Evolutionary conservation across 106 monocot genomes (phyloP).

Genomic region (Narthecium ossifragum): DNA sequence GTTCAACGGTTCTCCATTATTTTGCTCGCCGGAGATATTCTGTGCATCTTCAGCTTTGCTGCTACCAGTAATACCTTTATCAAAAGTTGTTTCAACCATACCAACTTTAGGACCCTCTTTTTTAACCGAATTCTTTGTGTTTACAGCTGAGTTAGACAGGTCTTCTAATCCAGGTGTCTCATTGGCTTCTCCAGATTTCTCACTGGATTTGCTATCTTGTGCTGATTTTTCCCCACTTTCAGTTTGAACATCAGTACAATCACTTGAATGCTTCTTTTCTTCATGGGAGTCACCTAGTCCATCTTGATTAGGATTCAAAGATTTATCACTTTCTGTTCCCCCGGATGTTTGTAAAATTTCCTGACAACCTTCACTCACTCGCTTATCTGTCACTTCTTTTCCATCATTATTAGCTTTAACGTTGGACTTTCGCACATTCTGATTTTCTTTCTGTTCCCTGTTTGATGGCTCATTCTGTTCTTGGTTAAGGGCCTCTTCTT

Average conservation of each 20-base stretch:
- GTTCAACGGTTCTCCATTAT: constrained; percentile 2
- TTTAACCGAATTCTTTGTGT: neutral
- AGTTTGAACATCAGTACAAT: too few relatives aligned
- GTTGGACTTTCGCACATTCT: neutral
- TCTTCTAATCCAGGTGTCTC: neutral
- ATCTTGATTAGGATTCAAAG: constrained; percentile 1
- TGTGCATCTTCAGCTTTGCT: neutral
- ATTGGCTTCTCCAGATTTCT: constrained; percentile 2
- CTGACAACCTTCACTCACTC: neutral
- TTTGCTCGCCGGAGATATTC: neutral
- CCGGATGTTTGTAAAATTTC: too few relatives aligned
- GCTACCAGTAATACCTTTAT: neutral
- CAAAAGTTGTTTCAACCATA: neutral
- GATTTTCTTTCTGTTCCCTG: neutral
- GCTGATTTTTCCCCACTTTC: too few relatives aligned
- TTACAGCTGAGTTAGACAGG: neutral
- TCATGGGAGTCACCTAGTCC: neutral
- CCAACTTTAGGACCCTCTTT: too few relatives aligned
- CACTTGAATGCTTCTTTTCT: too few relatives aligned
- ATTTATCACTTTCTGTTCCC: neutral
- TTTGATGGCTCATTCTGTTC: neutral
- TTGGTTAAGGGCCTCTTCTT: constrained; percentile 2
- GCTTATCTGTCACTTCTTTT: neutral
- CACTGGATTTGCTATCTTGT: neutral
- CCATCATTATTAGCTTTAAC: neutral